Conservation (phyloP, 192 early-diverging fungal species). For the Allomyces macrogynus region DNA sequence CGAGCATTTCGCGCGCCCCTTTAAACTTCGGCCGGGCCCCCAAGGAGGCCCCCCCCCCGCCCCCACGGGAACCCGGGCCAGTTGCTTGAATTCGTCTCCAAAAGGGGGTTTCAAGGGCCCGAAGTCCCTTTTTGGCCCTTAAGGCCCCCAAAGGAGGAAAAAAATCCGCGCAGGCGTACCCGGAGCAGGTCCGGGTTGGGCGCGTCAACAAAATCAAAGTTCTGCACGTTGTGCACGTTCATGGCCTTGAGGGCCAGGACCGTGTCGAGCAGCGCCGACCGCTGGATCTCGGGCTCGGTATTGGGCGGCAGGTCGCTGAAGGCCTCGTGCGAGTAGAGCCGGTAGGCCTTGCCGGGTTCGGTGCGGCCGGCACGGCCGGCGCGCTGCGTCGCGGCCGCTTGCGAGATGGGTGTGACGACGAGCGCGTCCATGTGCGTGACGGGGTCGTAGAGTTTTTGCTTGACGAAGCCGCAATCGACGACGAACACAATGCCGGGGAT, state of each 20-base stretch:
- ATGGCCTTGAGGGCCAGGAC: slow-evolving; percentile 27
- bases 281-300: slow-evolving; percentile 36
- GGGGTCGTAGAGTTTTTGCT: slow-evolving; percentile 36
- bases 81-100: slow-evolving; percentile 19
- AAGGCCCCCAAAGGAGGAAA: slow-evolving; percentile 23
- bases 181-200: slow-evolving; percentile 21
- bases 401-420: slow-evolving; percentile 27
- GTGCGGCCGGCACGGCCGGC: slow-evolving; percentile 37
- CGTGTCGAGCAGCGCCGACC: slow-evolving; percentile 20
- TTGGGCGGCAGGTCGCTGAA: slow-evolving; percentile 18
- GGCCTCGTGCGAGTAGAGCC: slow-evolving; percentile 29
- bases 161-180: slow-evolving; percentile 20
- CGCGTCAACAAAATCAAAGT: slow-evolving; percentile 39
- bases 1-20: slow-evolving; percentile 24
- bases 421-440: slow-evolving; percentile 27
- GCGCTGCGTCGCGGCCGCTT: slow-evolving; percentile 38
- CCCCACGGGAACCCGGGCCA: slow-evolving; percentile 25
- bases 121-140: slow-evolving; percentile 9
- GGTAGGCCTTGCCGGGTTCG: slow-evolving; percentile 31
- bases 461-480: slow-evolving; percentile 41
- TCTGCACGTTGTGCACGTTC: slow-evolving; percentile 29
- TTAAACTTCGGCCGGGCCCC: slow-evolving; percentile 12
- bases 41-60: slow-evolving; percentile 16
- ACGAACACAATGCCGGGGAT: slow-evolving; percentile 39
- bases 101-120: slow-evolving; percentile 20